Base-by-base conservation (phyloP, 2,329 filamentous ascomycete species). In the Bretziella fagacearum region DNA sequence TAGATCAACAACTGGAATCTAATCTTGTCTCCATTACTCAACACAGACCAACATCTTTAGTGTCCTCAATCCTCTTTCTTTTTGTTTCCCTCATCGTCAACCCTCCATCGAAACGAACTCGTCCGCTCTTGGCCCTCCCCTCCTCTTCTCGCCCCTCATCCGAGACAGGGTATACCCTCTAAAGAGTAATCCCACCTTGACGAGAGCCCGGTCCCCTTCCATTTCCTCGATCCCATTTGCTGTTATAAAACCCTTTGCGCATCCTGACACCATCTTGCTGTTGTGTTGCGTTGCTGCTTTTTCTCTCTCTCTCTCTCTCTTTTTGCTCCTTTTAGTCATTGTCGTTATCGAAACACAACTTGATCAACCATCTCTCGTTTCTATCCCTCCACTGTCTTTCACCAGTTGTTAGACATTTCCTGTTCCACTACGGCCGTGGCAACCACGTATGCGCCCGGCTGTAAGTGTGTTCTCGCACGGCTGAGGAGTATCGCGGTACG, bases 401-500 rank as follows among this genome's bases (percentile, higher is more conserved):
- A n/a, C n/a, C n/a, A 35, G 33, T 36, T 36, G 6, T 10, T 18
- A 39, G 18, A 22, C 2, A 17, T 22, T 13, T 23, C 4, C 11
- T 10, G 10, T 22, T 2, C 20, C n/a, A 10, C 17, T 23, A 13
- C 30, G 6, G n/a, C 30, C 22, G 13, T 11, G 13, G 10, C 20
- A 29, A 47, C 15, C 49, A 25, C 44, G 49, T 47, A 51, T 51
- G 49, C 45, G 45, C 45, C 39, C 44, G 35, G 45, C 35, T 51
- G 49, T 40, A 47, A 51, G 49, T 51, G n/a, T n/a, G 45, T 51
- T 51, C 49, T 51, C 49, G 49, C 49, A 74, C 68, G 71, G 70
- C 71, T 74, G 71, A 74, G 71, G 71, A 71, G 71, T 74, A 73
- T 72, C 59, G 64, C 70, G 69, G 71, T 65, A 58, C 56, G 54